Base-by-base conservation (phyloP, 371 early-diverging fungal genomes). In the Actinomucor elegans region DNA sequence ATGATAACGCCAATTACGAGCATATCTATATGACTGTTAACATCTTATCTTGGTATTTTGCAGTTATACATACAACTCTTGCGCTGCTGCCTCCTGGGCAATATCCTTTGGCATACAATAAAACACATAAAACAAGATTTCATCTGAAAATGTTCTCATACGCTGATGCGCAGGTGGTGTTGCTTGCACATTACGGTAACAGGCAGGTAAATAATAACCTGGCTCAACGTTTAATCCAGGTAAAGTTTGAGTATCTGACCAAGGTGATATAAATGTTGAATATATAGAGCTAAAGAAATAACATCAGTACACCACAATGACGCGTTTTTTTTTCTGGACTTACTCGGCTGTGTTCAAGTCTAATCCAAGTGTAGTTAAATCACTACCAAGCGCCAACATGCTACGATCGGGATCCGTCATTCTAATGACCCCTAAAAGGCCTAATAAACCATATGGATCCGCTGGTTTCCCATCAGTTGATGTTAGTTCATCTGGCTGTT, bases 41-140 rank as follows among this genome's bases (percentile, higher is more conserved):
- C n/a, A 33, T 2, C 6, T 15, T 1, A 15, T 18, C 37, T 37
- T 41, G 8, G 6, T 32, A 8, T 32, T 32, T 6, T 32, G 8
- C 8, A 32, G 8, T 32, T 32, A 7, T 24, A 67, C 69, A 68
- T 71, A 88, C 59, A 98, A 80, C 73, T 94, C 94, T 47, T 91
- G 88, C 21, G 96, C 96, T n/a, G 94, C 94, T 21, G 87, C 86
- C 56, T 94, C 92, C 78, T 96, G 96, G 31, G 93, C 61, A 49
- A 87, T 80, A 50, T 94, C 93, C 40, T 88, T 80, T 26, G 94
- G 93, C 79, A 92, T 81, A 11, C 94, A 82, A 72, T 98, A 97
- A 72, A 98, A 98, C 29, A 94, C 85, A 77, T 95, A 97, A 61
- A 98, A 94, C 45, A 98, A 79, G 7, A 96, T 93, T 59, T 96